Evolutionary conservation across 176 grass and related monocot species (phyloP).

Genomic region (Aegilops bicornis): DNA sequence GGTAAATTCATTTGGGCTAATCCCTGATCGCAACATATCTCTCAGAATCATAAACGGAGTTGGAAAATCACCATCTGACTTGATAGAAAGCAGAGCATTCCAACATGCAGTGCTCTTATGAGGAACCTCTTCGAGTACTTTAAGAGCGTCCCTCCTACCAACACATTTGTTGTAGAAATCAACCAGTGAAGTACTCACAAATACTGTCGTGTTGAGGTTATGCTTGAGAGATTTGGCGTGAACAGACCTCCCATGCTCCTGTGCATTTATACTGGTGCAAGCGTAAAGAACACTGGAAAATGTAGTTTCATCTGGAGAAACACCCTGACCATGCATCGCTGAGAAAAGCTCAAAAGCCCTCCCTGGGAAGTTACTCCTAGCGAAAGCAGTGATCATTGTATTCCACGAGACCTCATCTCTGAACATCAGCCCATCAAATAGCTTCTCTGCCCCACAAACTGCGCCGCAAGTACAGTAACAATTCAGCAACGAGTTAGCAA

Average conservation of each 20-base stretch:
- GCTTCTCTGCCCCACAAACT: conserved; percentile 28
- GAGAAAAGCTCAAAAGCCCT: conserved; percentile 63
- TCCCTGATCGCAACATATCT: conserved; percentile 48
- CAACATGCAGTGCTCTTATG: conserved; percentile 49
- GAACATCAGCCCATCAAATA: conserved; percentile 37
- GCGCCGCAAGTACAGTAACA: conserved; percentile 34
- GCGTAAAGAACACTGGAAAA: conserved; percentile 44
- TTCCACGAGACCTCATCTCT: conserved; percentile 71
- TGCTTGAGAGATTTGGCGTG: conserved; percentile 68
- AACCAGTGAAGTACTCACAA: conserved; percentile 54
- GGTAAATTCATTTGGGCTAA: conserved; percentile 56
- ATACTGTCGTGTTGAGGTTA: conserved; percentile 43
- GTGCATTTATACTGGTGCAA: conserved; percentile 33
- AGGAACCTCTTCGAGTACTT: conserved; percentile 38
- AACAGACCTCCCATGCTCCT: conserved; percentile 45
- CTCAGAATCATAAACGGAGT: conserved; percentile 39
- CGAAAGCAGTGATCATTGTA: conserved; percentile 61
- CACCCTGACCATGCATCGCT: conserved; percentile 38
- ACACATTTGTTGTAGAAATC: conserved; percentile 49
- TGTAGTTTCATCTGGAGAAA: conserved; percentile 49
- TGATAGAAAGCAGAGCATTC: conserved; percentile 58
- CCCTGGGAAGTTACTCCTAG: conserved; percentile 38
- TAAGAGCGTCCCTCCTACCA: conserved; percentile 37
- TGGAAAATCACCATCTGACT: conserved; percentile 29
- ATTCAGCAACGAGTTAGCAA: conserved; percentile 52